phyloP scores from a whole-genome alignment of 2,329 filamentous ascomycete species.

The Plectosphaerella cucumerina region DNA sequence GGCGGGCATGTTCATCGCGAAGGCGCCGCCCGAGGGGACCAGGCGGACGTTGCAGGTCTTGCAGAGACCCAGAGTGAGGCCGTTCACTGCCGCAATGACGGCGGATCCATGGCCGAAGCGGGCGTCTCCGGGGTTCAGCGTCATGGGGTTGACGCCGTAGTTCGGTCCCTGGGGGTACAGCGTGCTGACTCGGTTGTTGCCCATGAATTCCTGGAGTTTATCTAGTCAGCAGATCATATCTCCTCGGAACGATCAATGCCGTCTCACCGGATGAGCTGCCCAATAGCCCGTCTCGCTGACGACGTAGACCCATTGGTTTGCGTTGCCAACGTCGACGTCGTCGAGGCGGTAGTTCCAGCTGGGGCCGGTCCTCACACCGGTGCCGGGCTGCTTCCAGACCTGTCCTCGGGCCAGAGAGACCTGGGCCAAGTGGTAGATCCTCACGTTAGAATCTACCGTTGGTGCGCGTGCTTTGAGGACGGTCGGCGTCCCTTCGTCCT shows the following conservation, averaged over 20 bases:
- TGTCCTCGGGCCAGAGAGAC: background rate
- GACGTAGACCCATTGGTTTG: background rate
- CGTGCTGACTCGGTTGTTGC: background rate
- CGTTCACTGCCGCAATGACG: background rate
- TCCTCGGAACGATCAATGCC: background rate
- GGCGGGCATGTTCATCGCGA: background rate
- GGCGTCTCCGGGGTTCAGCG: background rate
- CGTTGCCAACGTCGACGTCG: background rate
- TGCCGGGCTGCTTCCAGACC: background rate
- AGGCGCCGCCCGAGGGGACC: background rate
- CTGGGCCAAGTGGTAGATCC: background rate
- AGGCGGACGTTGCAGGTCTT: background rate
- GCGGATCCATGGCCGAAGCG: background rate
- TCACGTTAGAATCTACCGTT: too few relatives aligned
- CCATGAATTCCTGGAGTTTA: background rate
- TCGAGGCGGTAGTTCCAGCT: background rate
- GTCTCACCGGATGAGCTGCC: background rate
- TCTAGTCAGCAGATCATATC: background rate
- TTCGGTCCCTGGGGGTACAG: background rate
- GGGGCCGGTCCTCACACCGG: background rate
- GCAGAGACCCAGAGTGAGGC: background rate
- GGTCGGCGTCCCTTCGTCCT: too few relatives aligned
- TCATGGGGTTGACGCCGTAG: background rate
- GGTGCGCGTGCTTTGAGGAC: background rate
- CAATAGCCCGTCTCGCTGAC: background rate